phyloP scores from a whole-genome alignment of 257 asterid genomes.

The Ajuga chamaepitys region DNA sequence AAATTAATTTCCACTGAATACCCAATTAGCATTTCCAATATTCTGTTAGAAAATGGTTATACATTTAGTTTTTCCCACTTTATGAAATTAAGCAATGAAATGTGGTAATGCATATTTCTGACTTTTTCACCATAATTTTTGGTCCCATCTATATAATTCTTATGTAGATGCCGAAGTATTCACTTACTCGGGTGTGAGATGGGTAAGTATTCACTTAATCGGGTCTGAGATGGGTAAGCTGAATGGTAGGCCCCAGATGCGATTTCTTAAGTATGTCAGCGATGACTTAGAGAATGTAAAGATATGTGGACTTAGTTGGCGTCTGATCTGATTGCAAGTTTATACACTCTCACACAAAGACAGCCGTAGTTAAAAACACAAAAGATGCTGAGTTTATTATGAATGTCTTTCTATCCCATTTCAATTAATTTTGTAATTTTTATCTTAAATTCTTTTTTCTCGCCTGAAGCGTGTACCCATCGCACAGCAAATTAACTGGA shows the following conservation, averaged over 20 bases:
- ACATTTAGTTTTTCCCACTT: neutral
- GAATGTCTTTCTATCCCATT: neutral
- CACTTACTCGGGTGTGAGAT: neutral
- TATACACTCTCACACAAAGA: neutral
- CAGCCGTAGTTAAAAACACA: neutral
- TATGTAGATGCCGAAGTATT: neutral
- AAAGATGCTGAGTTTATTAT: neutral
- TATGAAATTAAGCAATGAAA: neutral
- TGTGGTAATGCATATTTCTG: neutral
- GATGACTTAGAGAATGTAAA: constrained; percentile 1
- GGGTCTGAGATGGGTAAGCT: neutral
- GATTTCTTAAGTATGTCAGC: neutral
- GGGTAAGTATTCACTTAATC: neutral
- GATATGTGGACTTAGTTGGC: neutral
- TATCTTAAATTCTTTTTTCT: neutral
- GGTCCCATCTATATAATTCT: neutral
- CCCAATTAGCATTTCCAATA: no score
- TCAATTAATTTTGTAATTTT: neutral
- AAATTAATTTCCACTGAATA: no score
- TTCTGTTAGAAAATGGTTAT: neutral
- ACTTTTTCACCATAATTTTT: neutral
- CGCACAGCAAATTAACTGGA: constrained; percentile 8
- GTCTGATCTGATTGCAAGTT: neutral
- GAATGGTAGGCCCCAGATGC: neutral
- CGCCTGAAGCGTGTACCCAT: neutral